phyloP scores from a whole-genome alignment of 208 protist genomes.

The Blechomonas ayalai region DNA sequence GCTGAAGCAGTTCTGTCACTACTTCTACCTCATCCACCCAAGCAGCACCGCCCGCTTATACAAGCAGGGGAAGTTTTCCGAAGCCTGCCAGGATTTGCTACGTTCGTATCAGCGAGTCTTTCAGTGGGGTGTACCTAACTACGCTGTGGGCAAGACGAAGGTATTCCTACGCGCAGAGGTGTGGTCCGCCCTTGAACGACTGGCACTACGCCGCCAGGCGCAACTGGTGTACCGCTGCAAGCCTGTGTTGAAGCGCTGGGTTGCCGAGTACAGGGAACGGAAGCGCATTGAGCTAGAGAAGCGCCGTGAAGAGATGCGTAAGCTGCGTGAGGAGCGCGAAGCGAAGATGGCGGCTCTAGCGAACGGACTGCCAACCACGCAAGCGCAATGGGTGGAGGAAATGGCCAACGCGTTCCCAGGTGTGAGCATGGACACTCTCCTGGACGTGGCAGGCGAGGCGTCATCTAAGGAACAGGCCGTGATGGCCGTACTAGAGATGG shows the following conservation, averaged over 20 bases:
- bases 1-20: slow-evolving; percentile 68
- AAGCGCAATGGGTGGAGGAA: slow-evolving; percentile 53
- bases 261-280: slow-evolving; percentile 45
- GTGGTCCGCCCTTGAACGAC: slow-evolving; percentile 73
- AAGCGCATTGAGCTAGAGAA: slow-evolving; percentile 60
- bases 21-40: slow-evolving; percentile 77
- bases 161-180: slow-evolving; percentile 84
- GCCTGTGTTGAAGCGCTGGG: slow-evolving; percentile 63
- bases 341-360: slow-evolving; percentile 29
- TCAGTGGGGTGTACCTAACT: slow-evolving; percentile 54
- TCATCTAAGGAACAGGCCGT: slow-evolving; percentile 47
- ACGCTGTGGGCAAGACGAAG: slow-evolving; percentile 78
- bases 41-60: slow-evolving; percentile 19
- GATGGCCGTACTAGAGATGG: slow-evolving; percentile 37
- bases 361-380: slow-evolving; percentile 28
- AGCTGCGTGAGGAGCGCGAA: slow-evolving; percentile 41
- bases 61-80: slow-evolving; percentile 25
- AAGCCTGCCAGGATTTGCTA: slow-evolving; percentile 41
- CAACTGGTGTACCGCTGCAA: slow-evolving; percentile 58
- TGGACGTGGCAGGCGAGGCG: slow-evolving; percentile 56
- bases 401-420: slow-evolving; percentile 57
- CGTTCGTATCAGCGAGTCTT: slow-evolving; percentile 58
- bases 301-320: slow-evolving; percentile 36
- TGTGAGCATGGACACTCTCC: slow-evolving; percentile 32
- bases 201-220: slow-evolving; percentile 54